Conservation (phyloP, 345 rosid genomes). For the Combretum micranthum region DNA sequence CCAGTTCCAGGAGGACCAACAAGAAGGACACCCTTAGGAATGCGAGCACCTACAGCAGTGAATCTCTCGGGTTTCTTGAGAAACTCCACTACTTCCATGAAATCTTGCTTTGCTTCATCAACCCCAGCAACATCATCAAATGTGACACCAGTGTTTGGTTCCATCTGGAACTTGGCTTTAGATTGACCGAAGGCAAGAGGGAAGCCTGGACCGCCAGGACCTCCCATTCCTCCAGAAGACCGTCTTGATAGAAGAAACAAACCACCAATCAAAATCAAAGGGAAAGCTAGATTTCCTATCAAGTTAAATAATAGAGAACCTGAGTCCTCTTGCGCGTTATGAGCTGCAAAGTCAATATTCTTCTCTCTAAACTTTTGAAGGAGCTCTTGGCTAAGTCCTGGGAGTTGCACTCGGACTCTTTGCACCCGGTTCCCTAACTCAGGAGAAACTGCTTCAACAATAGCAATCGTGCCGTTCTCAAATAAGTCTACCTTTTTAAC, state of each 20-base stretch:
- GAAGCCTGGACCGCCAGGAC: constrained; percentile 95
- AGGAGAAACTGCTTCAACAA: constrained; percentile 95
- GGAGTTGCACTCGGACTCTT: constrained; percentile 93
- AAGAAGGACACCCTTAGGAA: constrained; percentile 96
- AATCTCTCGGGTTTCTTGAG: constrained; percentile 97
- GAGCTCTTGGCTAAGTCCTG: constrained; percentile 93
- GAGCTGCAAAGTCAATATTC: constrained; percentile 95
- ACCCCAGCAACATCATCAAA: constrained; percentile 99
- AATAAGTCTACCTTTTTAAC: constrained; percentile 85
- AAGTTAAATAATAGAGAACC: constrained; percentile 78
- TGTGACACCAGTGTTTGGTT: constrained; percentile 95
- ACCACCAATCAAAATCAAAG: constrained; percentile 87
- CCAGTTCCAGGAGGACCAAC: constrained; percentile 99
- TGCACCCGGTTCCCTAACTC: constrained; percentile 93
- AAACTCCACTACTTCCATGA: constrained; percentile 99
- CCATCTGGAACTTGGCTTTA: constrained; percentile 98
- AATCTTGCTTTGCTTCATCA: constrained; percentile 98
- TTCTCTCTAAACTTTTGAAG: constrained; percentile 93
- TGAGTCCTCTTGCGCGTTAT: constrained; percentile 96
- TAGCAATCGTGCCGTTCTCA: constrained; percentile 96
- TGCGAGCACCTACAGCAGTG: constrained; percentile 93
- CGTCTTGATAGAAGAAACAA: constrained; percentile 90
- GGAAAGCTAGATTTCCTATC: constrained; percentile 92
- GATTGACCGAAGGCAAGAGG: constrained; percentile 92
- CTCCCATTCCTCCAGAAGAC: constrained; percentile 97